These are phyloP conservation scores for Zychaea mexicana DNA, from an alignment of 371 early-diverging fungal genomes.

Conservation along the genomic window DNA sequence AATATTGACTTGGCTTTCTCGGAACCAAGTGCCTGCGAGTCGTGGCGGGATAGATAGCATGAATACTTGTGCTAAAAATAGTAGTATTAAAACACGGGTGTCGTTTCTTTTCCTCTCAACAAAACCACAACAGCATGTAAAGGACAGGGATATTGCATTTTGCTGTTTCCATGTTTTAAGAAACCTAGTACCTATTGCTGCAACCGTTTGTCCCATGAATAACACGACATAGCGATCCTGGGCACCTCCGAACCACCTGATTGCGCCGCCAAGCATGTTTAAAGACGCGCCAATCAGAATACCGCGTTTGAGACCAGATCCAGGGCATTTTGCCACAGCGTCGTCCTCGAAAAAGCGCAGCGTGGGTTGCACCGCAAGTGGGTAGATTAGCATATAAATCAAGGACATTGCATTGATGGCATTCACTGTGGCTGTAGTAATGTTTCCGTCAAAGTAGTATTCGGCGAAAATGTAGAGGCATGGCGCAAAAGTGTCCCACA, in stretches of 20 bases:
- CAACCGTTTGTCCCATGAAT: slow-evolving; percentile 52
- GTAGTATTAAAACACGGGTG: slow-evolving; percentile 5
- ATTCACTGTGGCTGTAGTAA: slow-evolving; percentile 29
- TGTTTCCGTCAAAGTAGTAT: slow-evolving; percentile 39
- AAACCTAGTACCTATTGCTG: slow-evolving; percentile 50
- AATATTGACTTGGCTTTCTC: slow-evolving; percentile 43
- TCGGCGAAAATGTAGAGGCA: slow-evolving; percentile 51
- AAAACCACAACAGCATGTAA: too few relatives aligned
- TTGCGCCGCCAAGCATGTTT: slow-evolving; percentile 37
- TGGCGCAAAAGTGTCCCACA: slow-evolving; percentile 64
- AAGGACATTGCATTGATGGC: slow-evolving; percentile 51
- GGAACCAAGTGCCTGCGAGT: slow-evolving; percentile 57
- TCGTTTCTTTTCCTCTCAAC: not conserved
- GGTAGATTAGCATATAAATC: slow-evolving; percentile 54
- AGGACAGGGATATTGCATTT: too few relatives aligned
- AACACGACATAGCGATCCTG: slow-evolving; percentile 36
- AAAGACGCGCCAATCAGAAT: slow-evolving; percentile 49
- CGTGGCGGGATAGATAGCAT: slow-evolving; percentile 55
- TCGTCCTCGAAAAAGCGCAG: slow-evolving; percentile 47
- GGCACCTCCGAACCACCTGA: slow-evolving; percentile 48
- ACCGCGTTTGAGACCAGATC: slow-evolving; percentile 46
- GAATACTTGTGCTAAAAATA: slow-evolving; percentile 44
- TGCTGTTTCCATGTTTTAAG: too few relatives aligned
- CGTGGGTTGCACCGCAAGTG: slow-evolving; percentile 46
- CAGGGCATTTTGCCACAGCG: slow-evolving; percentile 12